These are phyloP conservation scores for Lupinus albus DNA, from an alignment of 306 rosid genomes.

Conservation along the genomic window DNA sequence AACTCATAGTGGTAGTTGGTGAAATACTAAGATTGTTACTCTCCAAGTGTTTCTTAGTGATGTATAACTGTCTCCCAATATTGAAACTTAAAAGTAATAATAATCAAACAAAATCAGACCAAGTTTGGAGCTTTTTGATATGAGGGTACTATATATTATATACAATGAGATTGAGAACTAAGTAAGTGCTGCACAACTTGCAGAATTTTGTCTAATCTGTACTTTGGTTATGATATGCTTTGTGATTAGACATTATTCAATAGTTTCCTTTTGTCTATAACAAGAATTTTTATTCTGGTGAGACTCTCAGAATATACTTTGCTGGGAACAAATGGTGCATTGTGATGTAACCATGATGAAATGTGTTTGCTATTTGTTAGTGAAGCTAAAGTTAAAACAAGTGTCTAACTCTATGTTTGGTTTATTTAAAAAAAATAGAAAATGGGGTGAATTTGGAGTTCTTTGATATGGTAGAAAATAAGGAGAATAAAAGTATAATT, in stretches of 20 bases:
- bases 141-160: too few relatives aligned
- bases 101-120: not conserved
- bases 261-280: not conserved
- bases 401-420: too few relatives aligned
- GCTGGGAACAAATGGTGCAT: not conserved
- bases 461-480: too few relatives aligned
- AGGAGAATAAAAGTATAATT: too few relatives aligned
- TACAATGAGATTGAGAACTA: too few relatives aligned
- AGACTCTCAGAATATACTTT: not conserved
- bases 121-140: not conserved
- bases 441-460: too few relatives aligned
- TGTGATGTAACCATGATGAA: not conserved
- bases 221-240: not conserved
- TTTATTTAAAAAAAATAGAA: too few relatives aligned
- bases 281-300: not conserved
- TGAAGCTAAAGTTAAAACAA: too few relatives aligned
- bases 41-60: not conserved
- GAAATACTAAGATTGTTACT: not conserved
- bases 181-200: not conserved
- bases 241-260: not conserved
- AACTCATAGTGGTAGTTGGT: conserved; percentile 5
- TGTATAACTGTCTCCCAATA: too few relatives aligned
- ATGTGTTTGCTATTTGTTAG: not conserved
- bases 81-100: conserved; percentile 35
- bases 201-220: too few relatives aligned